Evolutionary conservation across 352 stramenopile species (phyloP).

Genomic region (Globisporangium cederbergense): DNA sequence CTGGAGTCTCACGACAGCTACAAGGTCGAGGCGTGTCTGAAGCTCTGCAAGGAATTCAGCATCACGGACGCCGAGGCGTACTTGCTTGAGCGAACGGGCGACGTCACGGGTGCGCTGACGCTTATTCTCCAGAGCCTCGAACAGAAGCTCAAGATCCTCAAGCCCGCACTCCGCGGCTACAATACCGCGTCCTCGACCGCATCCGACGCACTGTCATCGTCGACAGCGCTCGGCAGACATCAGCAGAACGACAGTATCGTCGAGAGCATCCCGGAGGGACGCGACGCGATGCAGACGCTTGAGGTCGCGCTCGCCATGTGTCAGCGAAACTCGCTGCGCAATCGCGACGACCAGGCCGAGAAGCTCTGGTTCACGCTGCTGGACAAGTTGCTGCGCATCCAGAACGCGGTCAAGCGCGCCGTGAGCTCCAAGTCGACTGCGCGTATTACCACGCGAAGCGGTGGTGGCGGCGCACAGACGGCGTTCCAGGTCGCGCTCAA

Average conservation of each 20-base stretch:
- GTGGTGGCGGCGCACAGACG: conserved; percentile 68
- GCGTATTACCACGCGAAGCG: conserved; percentile 60
- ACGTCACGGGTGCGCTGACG: conserved; percentile 91
- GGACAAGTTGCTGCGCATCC: conserved; percentile 91
- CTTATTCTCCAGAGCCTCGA: conserved; percentile 92
- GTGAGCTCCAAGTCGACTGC: conserved; percentile 73
- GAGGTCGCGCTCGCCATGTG: conserved; percentile 92
- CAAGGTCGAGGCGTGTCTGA: conserved; percentile 82
- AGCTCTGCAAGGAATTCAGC: conserved; percentile 79
- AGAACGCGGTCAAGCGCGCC: conserved; percentile 88
- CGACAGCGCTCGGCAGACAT: conserved; percentile 20
- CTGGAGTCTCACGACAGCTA: conserved; percentile 85
- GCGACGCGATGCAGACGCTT: conserved; percentile 87
- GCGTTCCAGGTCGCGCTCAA: conserved; percentile 88
- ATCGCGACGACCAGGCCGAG: conserved; percentile 87
- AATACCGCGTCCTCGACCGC: conserved; percentile 45
- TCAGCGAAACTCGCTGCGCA: conserved; percentile 88
- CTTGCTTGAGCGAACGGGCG: conserved; percentile 90
- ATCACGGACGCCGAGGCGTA: conserved; percentile 90
- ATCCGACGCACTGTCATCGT: conserved; percentile 26
- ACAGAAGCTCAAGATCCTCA: conserved; percentile 90
- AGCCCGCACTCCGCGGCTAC: conserved; percentile 77
- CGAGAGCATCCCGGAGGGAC: conserved; percentile 70
- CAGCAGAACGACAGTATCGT: conserved; percentile 83
- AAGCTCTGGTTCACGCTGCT: conserved; percentile 95